A percentile compares a stretch with the other conserved stretches of the same genome.
Evolutionary conservation across 768 basidiomycete species (phyloP).

Genomic region (Candolleomyces eurysporus): DNA sequence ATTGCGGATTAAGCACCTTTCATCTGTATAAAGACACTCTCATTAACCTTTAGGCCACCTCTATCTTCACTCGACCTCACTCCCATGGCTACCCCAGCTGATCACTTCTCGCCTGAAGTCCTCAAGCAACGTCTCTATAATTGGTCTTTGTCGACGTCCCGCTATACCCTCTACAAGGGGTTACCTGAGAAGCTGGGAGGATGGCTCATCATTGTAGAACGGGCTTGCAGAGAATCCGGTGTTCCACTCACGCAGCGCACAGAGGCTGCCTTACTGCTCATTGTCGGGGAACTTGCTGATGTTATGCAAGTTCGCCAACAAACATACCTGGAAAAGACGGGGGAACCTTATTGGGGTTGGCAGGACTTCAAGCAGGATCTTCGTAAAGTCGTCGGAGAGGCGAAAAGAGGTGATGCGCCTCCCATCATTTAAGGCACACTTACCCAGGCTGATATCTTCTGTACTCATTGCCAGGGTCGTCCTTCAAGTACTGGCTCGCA

Average conservation of each 20-base stretch:
- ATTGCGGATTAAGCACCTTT: too few relatives aligned
- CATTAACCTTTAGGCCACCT: too few relatives aligned
- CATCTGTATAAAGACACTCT: too few relatives aligned
- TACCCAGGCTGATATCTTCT: background rate
- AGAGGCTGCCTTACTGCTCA: background rate
- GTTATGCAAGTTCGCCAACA: background rate
- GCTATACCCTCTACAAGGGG: slow-evolving; percentile 1
- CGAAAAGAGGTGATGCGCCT: background rate
- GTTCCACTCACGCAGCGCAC: background rate
- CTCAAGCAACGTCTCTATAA: background rate
- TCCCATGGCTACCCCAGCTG: too few relatives aligned
- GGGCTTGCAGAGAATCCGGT: background rate
- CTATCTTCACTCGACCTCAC: too few relatives aligned
- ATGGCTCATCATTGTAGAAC: background rate
- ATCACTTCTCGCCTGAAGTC: background rate
- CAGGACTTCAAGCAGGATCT: background rate
- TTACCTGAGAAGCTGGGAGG: background rate
- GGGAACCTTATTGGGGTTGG: background rate
- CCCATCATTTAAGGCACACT: background rate
- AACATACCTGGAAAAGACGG: background rate
- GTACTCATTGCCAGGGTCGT: background rate
- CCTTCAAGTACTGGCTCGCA: background rate
- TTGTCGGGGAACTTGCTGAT: background rate
- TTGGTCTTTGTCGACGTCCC: background rate
- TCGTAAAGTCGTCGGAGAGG: background rate